Evolutionary conservation across 208 protist genomes (phyloP).

Genomic region (Trypanosoma boissoni): DNA sequence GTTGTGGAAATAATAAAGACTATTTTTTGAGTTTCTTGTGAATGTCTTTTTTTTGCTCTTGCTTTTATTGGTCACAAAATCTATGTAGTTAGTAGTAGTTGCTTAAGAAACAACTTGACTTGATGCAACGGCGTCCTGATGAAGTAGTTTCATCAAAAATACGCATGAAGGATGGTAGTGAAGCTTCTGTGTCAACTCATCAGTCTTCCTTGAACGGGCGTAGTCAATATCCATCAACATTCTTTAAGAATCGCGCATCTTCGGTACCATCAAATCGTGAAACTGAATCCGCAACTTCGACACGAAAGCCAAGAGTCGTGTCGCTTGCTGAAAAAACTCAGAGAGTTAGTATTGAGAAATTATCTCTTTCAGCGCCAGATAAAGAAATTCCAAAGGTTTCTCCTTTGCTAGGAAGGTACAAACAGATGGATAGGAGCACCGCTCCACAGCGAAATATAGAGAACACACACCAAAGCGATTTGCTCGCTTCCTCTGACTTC

Average conservation of each 20-base stretch:
- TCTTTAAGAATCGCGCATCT: constrained; percentile 32
- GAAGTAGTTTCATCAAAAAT: not conserved
- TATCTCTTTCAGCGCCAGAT: constrained; percentile 2
- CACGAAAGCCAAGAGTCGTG: not conserved
- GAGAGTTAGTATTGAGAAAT: not conserved
- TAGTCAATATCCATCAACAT: constrained; percentile 45
- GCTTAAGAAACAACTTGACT: not conserved
- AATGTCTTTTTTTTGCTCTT: constrained; percentile 15
- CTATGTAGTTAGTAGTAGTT: too few relatives aligned
- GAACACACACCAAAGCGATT: not conserved
- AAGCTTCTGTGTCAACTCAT: constrained; percentile 2
- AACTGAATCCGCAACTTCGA: too few relatives aligned
- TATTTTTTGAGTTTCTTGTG: too few relatives aligned
- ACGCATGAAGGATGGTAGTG: constrained; percentile 1
- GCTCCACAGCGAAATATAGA: not conserved
- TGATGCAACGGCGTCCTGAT: constrained; percentile 8
- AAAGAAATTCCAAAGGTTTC: not conserved
- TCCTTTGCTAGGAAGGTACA: constrained; percentile 16
- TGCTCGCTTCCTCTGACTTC: not conserved
- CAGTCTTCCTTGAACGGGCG: constrained; percentile 29
- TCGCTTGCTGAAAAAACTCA: too few relatives aligned
- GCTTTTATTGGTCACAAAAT: too few relatives aligned
- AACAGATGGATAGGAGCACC: not conserved
- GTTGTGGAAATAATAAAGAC: too few relatives aligned
- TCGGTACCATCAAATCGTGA: not conserved